These are phyloP conservation scores for Ophiostoma angusticollis DNA, from an alignment of 2,329 filamentous ascomycete species.

Conservation along the genomic window DNA sequence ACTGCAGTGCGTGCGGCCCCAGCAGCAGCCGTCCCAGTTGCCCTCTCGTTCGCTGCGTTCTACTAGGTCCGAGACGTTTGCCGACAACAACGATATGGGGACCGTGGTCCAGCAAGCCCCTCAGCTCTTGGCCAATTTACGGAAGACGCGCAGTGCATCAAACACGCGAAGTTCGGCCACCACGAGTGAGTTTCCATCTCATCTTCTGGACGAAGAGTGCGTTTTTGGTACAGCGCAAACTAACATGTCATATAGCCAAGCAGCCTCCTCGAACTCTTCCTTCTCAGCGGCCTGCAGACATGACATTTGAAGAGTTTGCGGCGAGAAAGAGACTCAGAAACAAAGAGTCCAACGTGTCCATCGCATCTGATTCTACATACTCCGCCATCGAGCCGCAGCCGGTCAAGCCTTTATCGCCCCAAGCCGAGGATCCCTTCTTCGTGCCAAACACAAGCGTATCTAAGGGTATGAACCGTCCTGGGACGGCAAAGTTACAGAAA, in stretches of 20 bases:
- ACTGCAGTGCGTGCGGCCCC: not conserved
- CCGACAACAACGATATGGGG: slow-evolving; percentile 2
- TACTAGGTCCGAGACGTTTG: slow-evolving; percentile 12
- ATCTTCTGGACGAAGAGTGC: no score
- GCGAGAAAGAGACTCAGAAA: slow-evolving; percentile 5
- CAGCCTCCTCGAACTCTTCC: not conserved
- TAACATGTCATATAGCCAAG: not conserved
- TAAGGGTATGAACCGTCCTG: not conserved
- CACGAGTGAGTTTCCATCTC: no score
- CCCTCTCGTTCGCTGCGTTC: slow-evolving; percentile 7
- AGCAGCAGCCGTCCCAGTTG: not conserved
- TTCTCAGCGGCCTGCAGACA: slow-evolving; percentile 4
- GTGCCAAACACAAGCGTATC: not conserved
- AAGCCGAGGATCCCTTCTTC: slow-evolving; percentile 4
- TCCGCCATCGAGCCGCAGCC: slow-evolving; percentile 4
- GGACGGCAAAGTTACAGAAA: slow-evolving; percentile 5
- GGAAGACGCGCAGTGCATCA: slow-evolving; percentile 11
- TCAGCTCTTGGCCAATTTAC: not conserved
- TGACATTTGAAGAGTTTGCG: slow-evolving; percentile 9
- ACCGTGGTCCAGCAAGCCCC: not conserved
- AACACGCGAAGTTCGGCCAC: not conserved
- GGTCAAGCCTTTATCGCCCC: slow-evolving; percentile 3
- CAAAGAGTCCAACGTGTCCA: slow-evolving; percentile 6
- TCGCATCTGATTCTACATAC: slow-evolving; percentile 5
- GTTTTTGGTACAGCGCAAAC: no score